Evolutionary conservation across 148 eudicot species (phyloP), one percentile per base, ranked within the genome.

Genomic region (Chenopodium suecicum): DNA sequence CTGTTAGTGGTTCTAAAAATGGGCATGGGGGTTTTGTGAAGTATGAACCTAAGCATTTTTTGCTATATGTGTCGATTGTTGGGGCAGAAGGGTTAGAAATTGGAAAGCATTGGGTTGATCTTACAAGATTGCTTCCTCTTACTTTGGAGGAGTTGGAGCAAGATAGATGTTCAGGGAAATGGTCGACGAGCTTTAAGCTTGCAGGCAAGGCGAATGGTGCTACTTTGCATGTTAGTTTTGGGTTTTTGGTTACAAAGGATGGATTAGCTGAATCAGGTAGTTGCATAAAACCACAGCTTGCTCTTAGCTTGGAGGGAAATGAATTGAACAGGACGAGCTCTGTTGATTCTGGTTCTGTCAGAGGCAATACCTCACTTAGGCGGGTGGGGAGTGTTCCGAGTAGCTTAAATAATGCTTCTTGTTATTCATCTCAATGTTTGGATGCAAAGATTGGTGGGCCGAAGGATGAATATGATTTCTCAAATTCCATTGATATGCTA

Each of bases 121-220:
- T 94, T 58, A 90, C 98, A 12, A 91, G 93, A 86, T 86, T 94
- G 90, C 96, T 94, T 87, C 98, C 98, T 58, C 89, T 94, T 80
- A 89, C 90, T 11, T 50, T 91, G 78, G 94, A 89, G 84, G 98
- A 92, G 75, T 91, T 94, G 67, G 93, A 88, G 82, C 90, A 88
- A 69, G 90, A 89, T 58, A 91, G 83, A 58, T 87, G 91, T 81
- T 89, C 89, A 4, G 96, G 98, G 34, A 90, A 87, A 85, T 94
- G 98, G 98, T 86, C 93, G 4, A 92, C 98, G 7, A 90, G 96
- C 73, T 92, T 90, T 84, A 89, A 91, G 87, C 94, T 94, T 29
- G 83, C 80, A 32, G 96, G 94, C n/a, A 85, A 81, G 83, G 98
- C 94, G 63, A 81, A 83, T 81, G 98, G 92, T 25, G 98, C 96